Percentiles rank a stretch among this genome's conserved stretches.
These are phyloP conservation scores for Lonicera japonica DNA, from an alignment of 129 eudicot genomes.

Conservation along the genomic window DNA sequence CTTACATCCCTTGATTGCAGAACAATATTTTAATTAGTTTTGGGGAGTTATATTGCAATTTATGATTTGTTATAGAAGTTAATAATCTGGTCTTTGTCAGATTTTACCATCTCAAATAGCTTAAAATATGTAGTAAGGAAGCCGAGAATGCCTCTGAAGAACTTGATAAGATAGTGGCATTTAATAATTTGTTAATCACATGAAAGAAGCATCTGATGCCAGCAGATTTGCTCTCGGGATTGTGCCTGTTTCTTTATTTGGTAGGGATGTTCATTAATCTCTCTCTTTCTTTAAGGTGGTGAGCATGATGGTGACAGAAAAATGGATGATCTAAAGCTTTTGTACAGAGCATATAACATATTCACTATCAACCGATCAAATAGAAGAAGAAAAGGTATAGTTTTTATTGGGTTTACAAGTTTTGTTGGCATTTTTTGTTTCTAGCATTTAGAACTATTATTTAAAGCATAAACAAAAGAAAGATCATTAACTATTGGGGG, in stretches of 20 bases:
- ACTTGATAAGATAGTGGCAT: conserved; percentile 70
- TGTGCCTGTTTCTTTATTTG: conserved; percentile 69
- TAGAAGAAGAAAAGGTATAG: conserved; percentile 86
- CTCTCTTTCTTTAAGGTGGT: conserved; percentile 70
- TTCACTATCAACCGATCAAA: conserved; percentile 66
- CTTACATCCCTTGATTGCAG: no score
- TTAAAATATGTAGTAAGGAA: conserved; percentile 32
- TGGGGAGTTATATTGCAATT: no score
- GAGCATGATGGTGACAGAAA: conserved; percentile 76
- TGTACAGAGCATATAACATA: conserved; percentile 75
- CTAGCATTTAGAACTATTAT: no score
- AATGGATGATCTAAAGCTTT: conserved; percentile 79
- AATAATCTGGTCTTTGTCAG: no score
- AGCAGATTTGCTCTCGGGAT: conserved; percentile 82
- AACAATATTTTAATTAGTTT: no score
- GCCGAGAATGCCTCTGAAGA: conserved; percentile 57
- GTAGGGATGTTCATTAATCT: conserved; percentile 27
- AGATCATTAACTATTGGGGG: no score
- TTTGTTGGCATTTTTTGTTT: no score
- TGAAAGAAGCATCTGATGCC: conserved; percentile 75
- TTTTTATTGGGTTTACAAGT: no score
- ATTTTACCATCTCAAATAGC: conserved; percentile 3
- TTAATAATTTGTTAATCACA: conserved; percentile 58
- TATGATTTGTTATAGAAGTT: no score
- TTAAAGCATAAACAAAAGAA: no score